Evolutionary conservation across 83 land plant species (phyloP), one percentile per base, ranked within the genome.

Genomic region (Larix sibirica): DNA sequence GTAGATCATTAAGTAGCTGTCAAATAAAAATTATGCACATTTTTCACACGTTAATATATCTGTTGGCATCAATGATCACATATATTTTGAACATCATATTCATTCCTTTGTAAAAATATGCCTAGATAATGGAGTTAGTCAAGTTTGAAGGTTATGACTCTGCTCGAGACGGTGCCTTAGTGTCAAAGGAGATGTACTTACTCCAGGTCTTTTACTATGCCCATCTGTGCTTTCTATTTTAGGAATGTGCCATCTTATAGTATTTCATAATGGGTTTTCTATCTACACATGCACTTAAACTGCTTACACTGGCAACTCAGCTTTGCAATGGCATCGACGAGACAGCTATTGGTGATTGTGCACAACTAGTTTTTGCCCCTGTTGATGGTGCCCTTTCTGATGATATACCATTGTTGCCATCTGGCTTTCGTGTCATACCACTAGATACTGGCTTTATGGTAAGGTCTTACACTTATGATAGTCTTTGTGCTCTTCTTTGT

Each of bases 371-470:
- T 31, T 84, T 81, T 82, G 85, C 85, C 40, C 85, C 85, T 50
- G 85, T 82, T 26, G 85, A 84, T 47, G 85, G 85, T 28, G 70
- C 84, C 10, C 62, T 84, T 14, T 84, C 85, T 28, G 86, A 81
- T 84, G 85, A 84, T 64, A 81, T 83, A 73, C 76, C 77, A 54
- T 60, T 84, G 16, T 84, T 78, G 23, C 80, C 63, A 56, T 78
- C 80, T 58, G 89, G 90, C 21, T 88, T 88, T 66, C 83, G 90
- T 50, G 85, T 88, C 44, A 87, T 86, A 40, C 89, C 86, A 61
- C 63, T 88, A 36, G 86, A 84, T 62, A 67, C 77, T 42, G n/a
- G 63, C 36, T 64, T 83, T 77, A 68, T 79, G 68, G 86, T 85
- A 33, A 82, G 84, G 36, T 81, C 50, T 54, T 42, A 2, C 47